Conservation (phyloP, 129 eudicot genomes). For the Chrysanthemum lavandulifolium region DNA sequence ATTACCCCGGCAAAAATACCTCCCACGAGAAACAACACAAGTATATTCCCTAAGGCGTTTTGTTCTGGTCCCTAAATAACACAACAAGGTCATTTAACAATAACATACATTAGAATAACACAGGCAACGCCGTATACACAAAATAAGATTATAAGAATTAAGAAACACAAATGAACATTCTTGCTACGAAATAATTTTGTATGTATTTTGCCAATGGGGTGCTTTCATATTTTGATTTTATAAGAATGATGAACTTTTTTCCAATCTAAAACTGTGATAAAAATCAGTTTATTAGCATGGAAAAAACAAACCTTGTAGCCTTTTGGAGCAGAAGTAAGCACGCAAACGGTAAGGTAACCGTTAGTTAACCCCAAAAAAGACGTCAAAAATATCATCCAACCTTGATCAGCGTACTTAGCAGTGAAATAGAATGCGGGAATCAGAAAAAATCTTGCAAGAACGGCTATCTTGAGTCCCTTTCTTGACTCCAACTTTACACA, state of each 20-base stretch:
- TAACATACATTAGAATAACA: background rate
- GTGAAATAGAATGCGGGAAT: constrained; percentile 49
- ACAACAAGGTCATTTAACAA: background rate
- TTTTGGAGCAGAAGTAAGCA: constrained; percentile 45
- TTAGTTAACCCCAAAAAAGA: constrained; percentile 46
- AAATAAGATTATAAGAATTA: too few species aligned
- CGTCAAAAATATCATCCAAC: constrained; percentile 47
- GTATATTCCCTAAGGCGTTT: constrained; percentile 53
- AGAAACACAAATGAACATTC: too few species aligned
- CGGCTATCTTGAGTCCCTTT: constrained; percentile 30
- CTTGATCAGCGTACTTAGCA: constrained; percentile 46
- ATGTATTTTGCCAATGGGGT: too few species aligned
- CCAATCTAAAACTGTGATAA: background rate
- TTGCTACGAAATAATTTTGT: too few species aligned
- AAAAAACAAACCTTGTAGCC: constrained; percentile 45
- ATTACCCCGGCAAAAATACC: constrained; percentile 44
- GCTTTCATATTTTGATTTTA: too few species aligned
- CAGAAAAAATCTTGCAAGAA: constrained; percentile 37
- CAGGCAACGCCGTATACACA: too few species aligned
- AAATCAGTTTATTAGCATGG: background rate
- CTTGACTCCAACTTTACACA: constrained; percentile 39
- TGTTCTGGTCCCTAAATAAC: constrained; percentile 52
- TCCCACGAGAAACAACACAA: constrained; percentile 36
- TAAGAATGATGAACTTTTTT: too few species aligned
- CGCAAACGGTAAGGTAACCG: constrained; percentile 50